These are phyloP conservation scores for Entomortierella beljakovae DNA, from an alignment of 192 early-diverging fungal species.

Conservation along the genomic window DNA sequence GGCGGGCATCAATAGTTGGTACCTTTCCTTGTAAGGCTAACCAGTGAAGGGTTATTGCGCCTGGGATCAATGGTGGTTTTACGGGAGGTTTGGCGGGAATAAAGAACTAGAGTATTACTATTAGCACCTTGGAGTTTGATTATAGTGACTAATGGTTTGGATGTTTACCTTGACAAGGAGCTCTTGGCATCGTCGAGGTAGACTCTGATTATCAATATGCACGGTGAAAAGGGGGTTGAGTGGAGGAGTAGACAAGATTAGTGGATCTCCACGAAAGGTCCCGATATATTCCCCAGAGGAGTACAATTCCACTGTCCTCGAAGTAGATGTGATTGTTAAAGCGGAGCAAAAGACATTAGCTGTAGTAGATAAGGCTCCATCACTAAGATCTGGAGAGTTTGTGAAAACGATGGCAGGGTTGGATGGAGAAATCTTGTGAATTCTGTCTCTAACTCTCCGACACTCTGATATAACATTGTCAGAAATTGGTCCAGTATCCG, in stretches of 20 bases:
- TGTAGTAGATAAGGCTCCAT: too few relatives aligned
- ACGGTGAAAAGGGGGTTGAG: conserved; percentile 16
- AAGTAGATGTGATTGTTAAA: conserved; percentile 27
- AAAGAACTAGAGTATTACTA: conserved; percentile 43
- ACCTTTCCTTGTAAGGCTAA: conserved; percentile 21
- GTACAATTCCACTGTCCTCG: conserved; percentile 36
- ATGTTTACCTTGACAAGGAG: conserved; percentile 38
- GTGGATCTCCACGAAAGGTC: conserved; percentile 38
- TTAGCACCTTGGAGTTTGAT: too few relatives aligned
- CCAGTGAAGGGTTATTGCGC: conserved; percentile 24
- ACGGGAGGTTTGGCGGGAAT: conserved; percentile 11
- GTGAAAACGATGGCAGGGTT: conserved; percentile 24
- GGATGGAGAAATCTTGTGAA: conserved; percentile 3
- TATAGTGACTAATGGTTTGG: too few relatives aligned
- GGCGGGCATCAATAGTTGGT: conserved; percentile 1
- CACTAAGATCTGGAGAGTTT: not conserved
- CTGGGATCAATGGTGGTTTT: conserved; percentile 7
- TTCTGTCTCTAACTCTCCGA: not conserved
- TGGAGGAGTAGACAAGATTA: not conserved
- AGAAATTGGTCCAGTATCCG: not conserved
- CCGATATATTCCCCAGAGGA: conserved; percentile 18
- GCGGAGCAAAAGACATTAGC: not conserved
- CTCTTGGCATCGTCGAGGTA: conserved; percentile 9
- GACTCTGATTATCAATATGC: conserved; percentile 8
- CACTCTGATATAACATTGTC: not conserved